Evolutionary conservation across 176 grass and related monocot genomes (phyloP).

Genomic region (Zoysia pacifica): DNA sequence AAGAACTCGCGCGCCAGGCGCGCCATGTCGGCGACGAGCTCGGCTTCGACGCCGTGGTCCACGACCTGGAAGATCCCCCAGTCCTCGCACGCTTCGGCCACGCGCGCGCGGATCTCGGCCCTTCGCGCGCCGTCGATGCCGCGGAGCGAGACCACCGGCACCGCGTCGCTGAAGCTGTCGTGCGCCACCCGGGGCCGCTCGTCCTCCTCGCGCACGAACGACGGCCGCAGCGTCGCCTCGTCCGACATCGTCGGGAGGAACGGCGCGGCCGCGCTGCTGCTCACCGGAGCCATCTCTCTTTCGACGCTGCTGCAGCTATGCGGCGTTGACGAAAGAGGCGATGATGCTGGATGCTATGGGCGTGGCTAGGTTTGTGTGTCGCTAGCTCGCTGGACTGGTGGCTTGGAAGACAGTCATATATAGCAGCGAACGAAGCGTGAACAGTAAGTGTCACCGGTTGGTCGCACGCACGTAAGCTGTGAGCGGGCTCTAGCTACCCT

Average conservation of each 20-base stretch:
- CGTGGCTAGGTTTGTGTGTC: not conserved
- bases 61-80: slow-evolving; percentile 98
- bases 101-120: slow-evolving; percentile 60
- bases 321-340: too few relatives aligned
- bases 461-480: not conserved
- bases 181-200: slow-evolving; percentile 91
- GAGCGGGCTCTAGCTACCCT: not conserved
- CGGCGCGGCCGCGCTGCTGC: slow-evolving; percentile 18
- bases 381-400: too few relatives aligned
- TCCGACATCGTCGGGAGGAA: slow-evolving; percentile 64
- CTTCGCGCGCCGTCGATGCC: slow-evolving; percentile 53
- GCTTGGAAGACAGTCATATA: not conserved
- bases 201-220: slow-evolving; percentile 91
- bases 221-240: slow-evolving; percentile 59
- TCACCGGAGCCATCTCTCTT: slow-evolving; percentile 50
- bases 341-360: not conserved
- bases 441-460: too few relatives aligned
- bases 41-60: slow-evolving; percentile 76
- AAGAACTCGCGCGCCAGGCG: slow-evolving; percentile 70
- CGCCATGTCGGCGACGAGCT: slow-evolving; percentile 61
- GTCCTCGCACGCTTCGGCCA: slow-evolving; percentile 71
- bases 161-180: slow-evolving; percentile 80
- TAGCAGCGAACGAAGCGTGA: not conserved
- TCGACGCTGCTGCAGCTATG: not conserved
- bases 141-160: slow-evolving; percentile 71